Conservation (phyloP, 768 basidiomycete genomes). For the Hypholoma fasciculare region DNA sequence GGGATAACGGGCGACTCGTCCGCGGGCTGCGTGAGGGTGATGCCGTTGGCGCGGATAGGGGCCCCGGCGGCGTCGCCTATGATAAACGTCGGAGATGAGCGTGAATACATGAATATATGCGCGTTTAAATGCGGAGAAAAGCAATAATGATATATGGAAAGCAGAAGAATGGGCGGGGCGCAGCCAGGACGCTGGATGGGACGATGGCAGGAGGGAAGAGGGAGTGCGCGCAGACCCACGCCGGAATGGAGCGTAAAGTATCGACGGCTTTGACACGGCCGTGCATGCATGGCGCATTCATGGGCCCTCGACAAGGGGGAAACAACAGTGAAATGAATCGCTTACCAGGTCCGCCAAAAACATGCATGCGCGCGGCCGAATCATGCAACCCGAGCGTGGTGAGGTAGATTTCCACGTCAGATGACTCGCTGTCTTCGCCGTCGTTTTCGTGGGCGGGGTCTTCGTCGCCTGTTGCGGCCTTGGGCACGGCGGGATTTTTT, state of each 20-base stretch:
- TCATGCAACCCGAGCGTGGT: conserved; percentile 31
- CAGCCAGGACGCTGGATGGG: too few relatives aligned
- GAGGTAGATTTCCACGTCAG: conserved; percentile 37
- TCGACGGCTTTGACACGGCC: neutral
- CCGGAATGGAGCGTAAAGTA: neutral
- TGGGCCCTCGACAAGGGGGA: conserved; percentile 13
- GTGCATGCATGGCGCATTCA: conserved; percentile 13
- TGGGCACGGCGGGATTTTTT: conserved; percentile 1
- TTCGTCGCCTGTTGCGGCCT: neutral
- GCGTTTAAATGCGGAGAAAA: conserved; percentile 14
- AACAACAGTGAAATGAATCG: conserved; percentile 6
- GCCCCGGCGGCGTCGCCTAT: neutral
- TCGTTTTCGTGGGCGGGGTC: conserved; percentile 11
- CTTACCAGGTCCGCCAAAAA: conserved; percentile 17
- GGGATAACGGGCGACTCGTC: conserved; percentile 2
- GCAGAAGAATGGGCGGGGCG: too few relatives aligned
- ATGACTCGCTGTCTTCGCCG: conserved; percentile 21
- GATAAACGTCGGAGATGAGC: conserved; percentile 15
- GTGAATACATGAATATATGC: conserved; percentile 23
- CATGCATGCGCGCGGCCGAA: conserved; percentile 25
- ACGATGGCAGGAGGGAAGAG: neutral
- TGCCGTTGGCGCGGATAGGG: neutral
- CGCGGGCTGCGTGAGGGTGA: neutral
- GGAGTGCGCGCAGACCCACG: neutral
- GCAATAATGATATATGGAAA: conserved; percentile 12